phyloP scores from a whole-genome alignment of 305 asterid species.

The Withania somnifera region DNA sequence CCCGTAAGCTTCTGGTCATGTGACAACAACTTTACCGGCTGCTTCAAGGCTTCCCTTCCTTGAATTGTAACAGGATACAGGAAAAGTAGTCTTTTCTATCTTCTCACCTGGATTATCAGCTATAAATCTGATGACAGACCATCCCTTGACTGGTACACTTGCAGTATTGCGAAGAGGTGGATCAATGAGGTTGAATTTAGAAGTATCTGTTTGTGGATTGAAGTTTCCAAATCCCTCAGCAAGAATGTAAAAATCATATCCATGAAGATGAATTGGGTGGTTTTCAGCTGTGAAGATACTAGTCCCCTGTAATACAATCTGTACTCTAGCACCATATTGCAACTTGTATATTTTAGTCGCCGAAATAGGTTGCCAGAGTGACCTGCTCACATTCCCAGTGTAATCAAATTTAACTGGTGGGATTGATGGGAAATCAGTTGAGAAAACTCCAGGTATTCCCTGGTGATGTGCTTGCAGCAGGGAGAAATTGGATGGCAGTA shows the following conservation, averaged over 20 bases:
- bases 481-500: slow-evolving; percentile 59
- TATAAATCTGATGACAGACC: slow-evolving; percentile 77
- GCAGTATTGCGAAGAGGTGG: slow-evolving; percentile 80
- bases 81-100: background rate
- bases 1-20: no score
- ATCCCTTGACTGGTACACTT: slow-evolving; percentile 71
- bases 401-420: slow-evolving; percentile 64
- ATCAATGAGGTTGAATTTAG: slow-evolving; percentile 62
- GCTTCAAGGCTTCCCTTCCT: no score
- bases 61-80: background rate
- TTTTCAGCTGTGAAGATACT: slow-evolving; percentile 62
- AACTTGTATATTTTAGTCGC: slow-evolving; percentile 52
- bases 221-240: slow-evolving; percentile 81
- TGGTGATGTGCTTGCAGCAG: slow-evolving; percentile 66
- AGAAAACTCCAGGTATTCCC: slow-evolving; percentile 60
- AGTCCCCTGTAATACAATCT: slow-evolving; percentile 72
- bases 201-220: slow-evolving; percentile 36
- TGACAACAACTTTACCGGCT: no score
- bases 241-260: slow-evolving; percentile 63
- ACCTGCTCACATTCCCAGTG: slow-evolving; percentile 62
- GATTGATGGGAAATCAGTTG: slow-evolving; percentile 52
- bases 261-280: slow-evolving; percentile 89
- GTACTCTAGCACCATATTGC: slow-evolving; percentile 53
- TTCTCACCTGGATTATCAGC: slow-evolving; percentile 80
- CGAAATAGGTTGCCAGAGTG: slow-evolving; percentile 54